Conservation (phyloP, 129 eudicot species). For the Centella asiatica region DNA sequence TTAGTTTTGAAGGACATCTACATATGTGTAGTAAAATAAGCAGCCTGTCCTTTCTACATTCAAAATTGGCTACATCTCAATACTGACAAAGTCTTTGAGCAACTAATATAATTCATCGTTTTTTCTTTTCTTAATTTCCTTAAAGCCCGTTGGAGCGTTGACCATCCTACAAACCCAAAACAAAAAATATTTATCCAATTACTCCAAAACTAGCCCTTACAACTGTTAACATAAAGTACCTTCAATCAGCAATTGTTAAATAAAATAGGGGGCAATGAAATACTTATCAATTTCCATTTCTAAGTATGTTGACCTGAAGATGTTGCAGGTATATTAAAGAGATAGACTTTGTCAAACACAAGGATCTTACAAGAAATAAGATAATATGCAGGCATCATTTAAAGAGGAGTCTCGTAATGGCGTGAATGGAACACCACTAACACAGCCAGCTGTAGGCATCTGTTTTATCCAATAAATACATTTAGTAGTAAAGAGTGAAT, state of each 20-base stretch:
- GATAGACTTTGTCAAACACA: constrained; percentile 5
- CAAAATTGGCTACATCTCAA: not conserved
- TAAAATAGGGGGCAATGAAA: not conserved
- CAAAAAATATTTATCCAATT: too few relatives aligned
- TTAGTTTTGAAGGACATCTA: not conserved
- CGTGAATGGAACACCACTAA: constrained; percentile 31
- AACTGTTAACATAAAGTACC: not conserved
- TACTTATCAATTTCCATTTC: constrained; percentile 14
- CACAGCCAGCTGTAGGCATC: not conserved
- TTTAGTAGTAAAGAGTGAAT: not conserved
- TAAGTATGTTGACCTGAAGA: constrained; percentile 31
- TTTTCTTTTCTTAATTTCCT: not conserved
- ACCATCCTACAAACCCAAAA: not conserved
- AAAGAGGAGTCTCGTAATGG: constrained; percentile 7
- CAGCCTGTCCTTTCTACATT: not conserved
- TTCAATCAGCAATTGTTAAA: not conserved
- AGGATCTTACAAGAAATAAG: not conserved
- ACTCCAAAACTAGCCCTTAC: not conserved
- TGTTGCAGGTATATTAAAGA: constrained; percentile 9
- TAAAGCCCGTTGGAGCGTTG: not conserved
- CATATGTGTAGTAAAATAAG: constrained; percentile 2
- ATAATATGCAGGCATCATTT: constrained; percentile 2
- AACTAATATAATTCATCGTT: not conserved
- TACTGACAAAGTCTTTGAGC: not conserved
- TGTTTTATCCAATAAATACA: not conserved